Conservation (phyloP, 352 stramenopile genomes). For the Phytophthora pseudosyringae region DNA sequence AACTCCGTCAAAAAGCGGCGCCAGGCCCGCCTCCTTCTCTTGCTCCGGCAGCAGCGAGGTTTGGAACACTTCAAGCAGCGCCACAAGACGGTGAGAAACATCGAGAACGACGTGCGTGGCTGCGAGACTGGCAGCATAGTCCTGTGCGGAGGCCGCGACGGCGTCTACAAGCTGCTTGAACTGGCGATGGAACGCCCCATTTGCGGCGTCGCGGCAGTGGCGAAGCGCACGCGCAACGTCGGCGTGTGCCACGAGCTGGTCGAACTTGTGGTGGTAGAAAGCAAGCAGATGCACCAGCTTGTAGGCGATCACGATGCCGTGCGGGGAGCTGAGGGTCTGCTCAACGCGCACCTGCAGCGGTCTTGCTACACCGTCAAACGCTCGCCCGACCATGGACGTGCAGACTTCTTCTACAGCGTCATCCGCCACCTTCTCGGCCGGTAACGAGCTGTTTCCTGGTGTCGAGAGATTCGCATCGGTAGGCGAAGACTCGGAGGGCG, state of each 20-base stretch:
- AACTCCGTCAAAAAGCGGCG: constrained; percentile 56
- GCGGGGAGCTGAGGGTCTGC: constrained; percentile 61
- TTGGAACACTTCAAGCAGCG: constrained; percentile 66
- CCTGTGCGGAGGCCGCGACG: constrained; percentile 52
- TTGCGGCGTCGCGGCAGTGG: constrained; percentile 50
- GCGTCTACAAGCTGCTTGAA: constrained; percentile 57
- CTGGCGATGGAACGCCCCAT: constrained; percentile 58
- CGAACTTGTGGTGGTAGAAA: constrained; percentile 74
- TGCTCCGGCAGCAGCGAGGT: constrained; percentile 59
- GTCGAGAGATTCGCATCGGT: not conserved
- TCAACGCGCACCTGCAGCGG: constrained; percentile 72
- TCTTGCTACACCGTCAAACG: constrained; percentile 66
- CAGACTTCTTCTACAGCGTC: constrained; percentile 12
- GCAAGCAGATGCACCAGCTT: constrained; percentile 70
- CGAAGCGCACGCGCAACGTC: constrained; percentile 42
- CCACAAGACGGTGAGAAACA: constrained; percentile 57
- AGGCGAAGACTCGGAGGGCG: constrained; percentile 11
- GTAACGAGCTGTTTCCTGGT: not conserved
- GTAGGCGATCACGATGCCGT: constrained; percentile 66
- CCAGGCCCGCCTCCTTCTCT: constrained; percentile 59
- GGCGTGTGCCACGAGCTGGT: constrained; percentile 43
- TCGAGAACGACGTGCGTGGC: constrained; percentile 67
- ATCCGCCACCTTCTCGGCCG: constrained; percentile 5
- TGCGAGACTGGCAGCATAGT: constrained; percentile 66
- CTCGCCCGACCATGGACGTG: constrained; percentile 61